Conservation (phyloP, 2,329 filamentous ascomycete species). For the Emydomyces testavorans region DNA sequence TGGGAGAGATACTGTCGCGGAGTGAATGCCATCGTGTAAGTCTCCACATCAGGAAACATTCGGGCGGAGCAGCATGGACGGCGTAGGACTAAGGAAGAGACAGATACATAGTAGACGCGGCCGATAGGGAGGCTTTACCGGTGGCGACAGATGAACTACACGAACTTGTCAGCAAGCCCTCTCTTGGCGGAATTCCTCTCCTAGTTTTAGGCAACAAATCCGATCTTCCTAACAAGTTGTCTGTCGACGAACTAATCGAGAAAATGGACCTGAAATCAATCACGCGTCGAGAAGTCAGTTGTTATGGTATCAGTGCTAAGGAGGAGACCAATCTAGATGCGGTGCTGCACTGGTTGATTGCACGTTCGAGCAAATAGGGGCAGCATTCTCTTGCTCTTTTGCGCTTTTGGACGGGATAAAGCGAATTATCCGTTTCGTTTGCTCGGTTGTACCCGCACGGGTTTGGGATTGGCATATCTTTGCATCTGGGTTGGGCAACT, state of each 20-base stretch:
- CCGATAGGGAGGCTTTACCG: slow-evolving; percentile 67
- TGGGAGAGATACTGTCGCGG: slow-evolving; percentile 98
- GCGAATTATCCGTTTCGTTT: neutral
- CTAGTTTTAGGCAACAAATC: slow-evolving; percentile 96
- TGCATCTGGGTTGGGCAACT: slow-evolving; percentile 5
- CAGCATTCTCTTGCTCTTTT: neutral
- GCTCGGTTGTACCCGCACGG: neutral
- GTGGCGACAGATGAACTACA: slow-evolving; percentile 88
- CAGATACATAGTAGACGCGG: slow-evolving; percentile 91
- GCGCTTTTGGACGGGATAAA: too few species aligned
- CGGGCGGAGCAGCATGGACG: neutral
- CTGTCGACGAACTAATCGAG: slow-evolving; percentile 91
- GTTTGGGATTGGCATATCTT: neutral
- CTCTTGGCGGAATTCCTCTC: slow-evolving; percentile 78
- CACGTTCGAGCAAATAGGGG: slow-evolving; percentile 68
- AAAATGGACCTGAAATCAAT: slow-evolving; percentile 81
- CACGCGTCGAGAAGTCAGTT: slow-evolving; percentile 86
- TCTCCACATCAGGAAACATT: neutral
- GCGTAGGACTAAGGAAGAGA: slow-evolving; percentile 12
- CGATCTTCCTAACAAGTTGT: slow-evolving; percentile 78
- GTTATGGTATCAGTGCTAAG: slow-evolving; percentile 97
- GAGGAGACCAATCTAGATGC: slow-evolving; percentile 98
- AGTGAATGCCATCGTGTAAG: slow-evolving; percentile 82
- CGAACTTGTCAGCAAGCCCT: slow-evolving; percentile 69
- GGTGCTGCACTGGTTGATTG: slow-evolving; percentile 92